These are phyloP conservation scores for Diaporthe sp. DNA, from an alignment of 2,329 filamentous ascomycete species.

Conservation along the genomic window DNA sequence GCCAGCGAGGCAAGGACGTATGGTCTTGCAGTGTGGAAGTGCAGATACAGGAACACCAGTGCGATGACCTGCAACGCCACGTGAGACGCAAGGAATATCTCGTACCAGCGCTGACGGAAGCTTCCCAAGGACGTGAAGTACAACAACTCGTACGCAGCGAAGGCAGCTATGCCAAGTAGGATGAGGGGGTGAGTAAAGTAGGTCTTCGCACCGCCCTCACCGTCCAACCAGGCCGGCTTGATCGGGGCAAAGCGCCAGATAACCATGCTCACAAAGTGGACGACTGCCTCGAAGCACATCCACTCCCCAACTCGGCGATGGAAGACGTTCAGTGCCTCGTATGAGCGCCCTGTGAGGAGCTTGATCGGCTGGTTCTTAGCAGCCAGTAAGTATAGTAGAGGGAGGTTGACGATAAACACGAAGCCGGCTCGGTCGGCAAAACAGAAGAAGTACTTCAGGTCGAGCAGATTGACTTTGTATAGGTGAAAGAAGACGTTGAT, in stretches of 20 bases:
- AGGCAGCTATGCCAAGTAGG: constrained; percentile 66
- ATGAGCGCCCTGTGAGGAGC: constrained; percentile 72
- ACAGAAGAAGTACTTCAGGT: constrained; percentile 64
- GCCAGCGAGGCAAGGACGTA: constrained; percentile 66
- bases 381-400: constrained; percentile 70
- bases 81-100: constrained; percentile 71
- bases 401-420: constrained; percentile 62
- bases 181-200: constrained; percentile 67
- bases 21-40: constrained; percentile 63
- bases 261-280: constrained; percentile 69
- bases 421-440: constrained; percentile 70
- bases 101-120: constrained; percentile 72
- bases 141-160: constrained; percentile 70
- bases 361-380: constrained; percentile 77
- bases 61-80: constrained; percentile 68
- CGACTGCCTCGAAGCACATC: constrained; percentile 68
- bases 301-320: constrained; percentile 74
- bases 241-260: constrained; percentile 64
- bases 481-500: constrained; percentile 71
- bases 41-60: constrained; percentile 69
- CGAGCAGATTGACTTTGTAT: constrained; percentile 60
- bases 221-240: constrained; percentile 58
- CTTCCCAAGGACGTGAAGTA: constrained; percentile 72
- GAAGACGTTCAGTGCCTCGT: constrained; percentile 75
- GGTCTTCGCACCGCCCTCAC: constrained; percentile 51